Conservation (phyloP, 2,329 filamentous ascomycete genomes). For the Cladosporium sp. region DNA sequence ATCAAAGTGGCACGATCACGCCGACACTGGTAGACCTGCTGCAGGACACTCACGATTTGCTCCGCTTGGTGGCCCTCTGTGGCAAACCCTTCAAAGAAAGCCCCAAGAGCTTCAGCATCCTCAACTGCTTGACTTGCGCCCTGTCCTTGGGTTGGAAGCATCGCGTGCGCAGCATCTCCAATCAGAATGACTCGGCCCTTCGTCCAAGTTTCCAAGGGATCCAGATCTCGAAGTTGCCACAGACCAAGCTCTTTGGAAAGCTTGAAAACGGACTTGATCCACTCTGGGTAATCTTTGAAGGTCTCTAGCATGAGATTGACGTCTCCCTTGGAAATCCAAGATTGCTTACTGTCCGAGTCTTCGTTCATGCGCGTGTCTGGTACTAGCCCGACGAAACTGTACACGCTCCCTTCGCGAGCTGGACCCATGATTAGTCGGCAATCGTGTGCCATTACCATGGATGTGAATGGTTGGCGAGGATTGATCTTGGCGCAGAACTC, state of each 20-base stretch:
- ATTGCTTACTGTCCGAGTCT: constrained; percentile 31
- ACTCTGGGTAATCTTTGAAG: constrained; percentile 39
- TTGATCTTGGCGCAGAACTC: constrained; percentile 26
- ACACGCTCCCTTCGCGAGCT: constrained; percentile 37
- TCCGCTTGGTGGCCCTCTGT: constrained; percentile 13
- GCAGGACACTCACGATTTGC: constrained; percentile 23
- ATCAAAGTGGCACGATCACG: constrained; percentile 39
- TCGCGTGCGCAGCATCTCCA: constrained; percentile 37
- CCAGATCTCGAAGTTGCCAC: constrained; percentile 44
- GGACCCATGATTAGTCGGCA: constrained; percentile 42
- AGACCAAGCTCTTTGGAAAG: constrained; percentile 34
- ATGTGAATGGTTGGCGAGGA: constrained; percentile 37
- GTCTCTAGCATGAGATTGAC: constrained; percentile 35
- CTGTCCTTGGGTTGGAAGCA: constrained; percentile 41
- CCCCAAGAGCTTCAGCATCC: constrained; percentile 36
- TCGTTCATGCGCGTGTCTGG: constrained; percentile 41
- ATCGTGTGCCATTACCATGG: constrained; percentile 44
- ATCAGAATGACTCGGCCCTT: constrained; percentile 29
- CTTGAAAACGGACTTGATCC: constrained; percentile 34
- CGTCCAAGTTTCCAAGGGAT: constrained; percentile 36
- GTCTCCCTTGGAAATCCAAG: constrained; percentile 38
- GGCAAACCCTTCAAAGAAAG: constrained; percentile 24
- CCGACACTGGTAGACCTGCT: constrained; percentile 26
- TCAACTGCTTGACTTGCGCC: constrained; percentile 41
- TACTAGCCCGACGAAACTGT: constrained; percentile 40